Evolutionary conservation across 177 flowering plant species (phyloP).

Genomic region (Tripterygium wilfordii): DNA sequence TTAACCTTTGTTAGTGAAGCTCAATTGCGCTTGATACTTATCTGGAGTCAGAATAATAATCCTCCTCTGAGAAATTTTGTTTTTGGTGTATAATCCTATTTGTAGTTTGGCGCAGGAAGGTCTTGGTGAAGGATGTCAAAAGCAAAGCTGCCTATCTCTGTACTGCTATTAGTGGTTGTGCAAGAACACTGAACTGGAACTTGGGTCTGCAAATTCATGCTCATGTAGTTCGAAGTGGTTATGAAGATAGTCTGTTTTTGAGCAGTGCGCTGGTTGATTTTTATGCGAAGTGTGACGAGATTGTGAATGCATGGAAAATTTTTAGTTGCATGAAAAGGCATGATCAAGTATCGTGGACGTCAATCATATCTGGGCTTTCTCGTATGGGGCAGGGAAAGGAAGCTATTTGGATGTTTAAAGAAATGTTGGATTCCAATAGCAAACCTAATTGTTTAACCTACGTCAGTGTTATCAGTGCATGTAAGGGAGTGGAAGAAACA

Average conservation of each 20-base stretch:
- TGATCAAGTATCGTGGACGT: conserved; percentile 50
- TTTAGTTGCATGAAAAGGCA: conserved; percentile 30
- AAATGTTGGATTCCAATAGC: conserved; percentile 22
- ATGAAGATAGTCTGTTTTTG: conserved; percentile 25
- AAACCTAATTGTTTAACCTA: conserved; percentile 39
- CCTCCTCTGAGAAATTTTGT: too few species aligned
- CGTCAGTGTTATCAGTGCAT: conserved; percentile 29
- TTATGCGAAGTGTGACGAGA: conserved; percentile 29
- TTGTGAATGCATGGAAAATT: conserved; percentile 29
- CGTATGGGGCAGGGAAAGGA: conserved; percentile 35
- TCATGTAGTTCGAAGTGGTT: conserved; percentile 18
- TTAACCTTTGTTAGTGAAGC: too few species aligned
- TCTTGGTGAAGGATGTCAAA: too few species aligned
- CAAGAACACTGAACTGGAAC: conserved; percentile 16
- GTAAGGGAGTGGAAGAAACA: conserved; percentile 8
- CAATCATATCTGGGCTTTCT: conserved; percentile 32
- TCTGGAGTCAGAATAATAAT: too few species aligned
- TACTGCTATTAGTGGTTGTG: conserved; percentile 30
- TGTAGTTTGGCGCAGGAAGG: too few species aligned
- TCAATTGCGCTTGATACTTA: too few species aligned
- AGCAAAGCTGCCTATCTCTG: too few species aligned
- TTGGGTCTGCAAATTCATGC: conserved; percentile 46
- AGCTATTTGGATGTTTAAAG: conserved; percentile 32
- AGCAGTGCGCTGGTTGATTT: conserved; percentile 37
- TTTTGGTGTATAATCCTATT: too few species aligned